Conservation (phyloP, 148 eudicot species). For the Cornus kousa region DNA sequence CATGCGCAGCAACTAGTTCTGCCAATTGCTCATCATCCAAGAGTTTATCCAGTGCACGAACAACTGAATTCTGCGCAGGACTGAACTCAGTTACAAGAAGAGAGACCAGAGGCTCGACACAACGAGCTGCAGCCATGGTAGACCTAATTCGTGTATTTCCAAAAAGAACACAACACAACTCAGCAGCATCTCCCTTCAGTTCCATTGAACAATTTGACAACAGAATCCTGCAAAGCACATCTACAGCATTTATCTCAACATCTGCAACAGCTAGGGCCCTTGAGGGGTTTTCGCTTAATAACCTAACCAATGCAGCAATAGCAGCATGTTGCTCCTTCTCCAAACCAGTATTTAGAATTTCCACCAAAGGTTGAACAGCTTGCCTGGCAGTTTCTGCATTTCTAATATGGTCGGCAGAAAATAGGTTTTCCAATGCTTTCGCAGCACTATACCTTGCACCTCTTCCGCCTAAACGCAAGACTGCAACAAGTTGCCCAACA, state of each 20-base stretch:
- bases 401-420: constrained; percentile 91
- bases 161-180: constrained; percentile 85
- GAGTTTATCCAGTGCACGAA: constrained; percentile 85
- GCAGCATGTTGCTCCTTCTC: constrained; percentile 99
- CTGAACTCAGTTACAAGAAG: constrained; percentile 79
- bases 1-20: constrained; percentile 84
- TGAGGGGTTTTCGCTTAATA: constrained; percentile 85
- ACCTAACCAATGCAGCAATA: constrained; percentile 82
- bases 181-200: constrained; percentile 91
- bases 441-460: constrained; percentile 97
- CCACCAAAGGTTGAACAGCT: constrained; percentile 96
- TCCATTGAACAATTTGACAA: constrained; percentile 83
- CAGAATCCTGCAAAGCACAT: constrained; percentile 89
- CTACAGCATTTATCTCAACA: constrained; percentile 90
- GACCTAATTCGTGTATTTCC: constrained; percentile 88
- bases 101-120: constrained; percentile 92
- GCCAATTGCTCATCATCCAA: constrained; percentile 90
- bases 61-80: constrained; percentile 84
- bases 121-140: constrained; percentile 81
- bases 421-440: constrained; percentile 88
- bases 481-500: constrained; percentile 90
- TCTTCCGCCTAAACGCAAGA: constrained; percentile 95
- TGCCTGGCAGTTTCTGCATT: constrained; percentile 90
- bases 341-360: constrained; percentile 77
- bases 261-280: constrained; percentile 88